phyloP scores from a whole-genome alignment of 2,329 filamentous ascomycete species.

The Aspergillus neoniger region DNA sequence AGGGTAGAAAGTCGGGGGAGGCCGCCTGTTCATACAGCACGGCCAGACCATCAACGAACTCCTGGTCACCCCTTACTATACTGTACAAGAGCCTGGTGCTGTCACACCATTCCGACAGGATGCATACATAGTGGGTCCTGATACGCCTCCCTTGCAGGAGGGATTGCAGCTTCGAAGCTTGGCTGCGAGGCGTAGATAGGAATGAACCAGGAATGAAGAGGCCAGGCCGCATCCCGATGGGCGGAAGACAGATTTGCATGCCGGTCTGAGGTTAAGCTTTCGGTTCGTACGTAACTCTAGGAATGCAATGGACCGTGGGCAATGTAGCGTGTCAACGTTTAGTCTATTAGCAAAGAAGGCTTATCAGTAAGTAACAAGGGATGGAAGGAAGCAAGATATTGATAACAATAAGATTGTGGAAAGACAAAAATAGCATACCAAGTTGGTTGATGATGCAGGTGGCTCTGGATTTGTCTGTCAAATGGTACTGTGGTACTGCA shows the following conservation, averaged over 20 bases:
- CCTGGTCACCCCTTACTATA: background rate
- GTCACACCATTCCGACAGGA: background rate
- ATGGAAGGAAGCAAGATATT: background rate
- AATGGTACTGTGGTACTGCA: background rate
- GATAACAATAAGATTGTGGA: background rate
- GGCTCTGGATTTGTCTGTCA: background rate
- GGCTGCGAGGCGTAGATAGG: background rate
- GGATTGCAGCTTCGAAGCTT: constrained; percentile 10
- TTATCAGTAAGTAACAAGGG: background rate
- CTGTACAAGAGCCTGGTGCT: background rate
- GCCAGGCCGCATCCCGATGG: background rate
- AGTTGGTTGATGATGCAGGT: background rate
- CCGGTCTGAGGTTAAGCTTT: background rate
- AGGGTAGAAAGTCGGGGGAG: background rate
- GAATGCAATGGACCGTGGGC: background rate
- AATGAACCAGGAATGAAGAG: background rate
- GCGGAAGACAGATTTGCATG: background rate
- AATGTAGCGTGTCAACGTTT: background rate
- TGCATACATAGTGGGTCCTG: constrained; percentile 2
- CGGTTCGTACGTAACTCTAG: background rate
- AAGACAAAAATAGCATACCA: background rate
- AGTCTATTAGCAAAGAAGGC: background rate
- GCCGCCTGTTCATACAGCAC: background rate
- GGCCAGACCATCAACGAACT: background rate
- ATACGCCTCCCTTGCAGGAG: constrained; percentile 11